Conservation (phyloP, 2,329 filamentous ascomycete species). For the Aspergillus neoniger region DNA sequence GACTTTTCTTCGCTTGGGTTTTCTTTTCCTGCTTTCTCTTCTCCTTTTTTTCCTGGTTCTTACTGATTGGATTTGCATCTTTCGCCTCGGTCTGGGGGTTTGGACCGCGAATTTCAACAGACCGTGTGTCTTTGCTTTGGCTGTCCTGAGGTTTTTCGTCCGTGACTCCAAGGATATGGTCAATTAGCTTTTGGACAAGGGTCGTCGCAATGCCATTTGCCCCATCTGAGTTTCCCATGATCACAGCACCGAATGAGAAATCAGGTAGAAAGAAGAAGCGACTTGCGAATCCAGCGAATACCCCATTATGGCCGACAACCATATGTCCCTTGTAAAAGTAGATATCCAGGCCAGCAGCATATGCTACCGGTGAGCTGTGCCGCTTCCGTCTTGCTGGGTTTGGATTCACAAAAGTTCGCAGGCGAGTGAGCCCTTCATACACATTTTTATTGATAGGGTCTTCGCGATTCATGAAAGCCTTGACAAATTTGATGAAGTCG, state of each 20-base stretch:
- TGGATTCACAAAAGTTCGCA: conserved; percentile 26
- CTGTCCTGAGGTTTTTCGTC: conserved; percentile 21
- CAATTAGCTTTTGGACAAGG: conserved; percentile 27
- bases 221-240: conserved; percentile 31
- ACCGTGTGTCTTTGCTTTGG: conserved; percentile 3
- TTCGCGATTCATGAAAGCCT: conserved; percentile 32
- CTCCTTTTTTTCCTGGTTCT: background rate
- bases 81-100: background rate
- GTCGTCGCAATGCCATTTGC: conserved; percentile 16
- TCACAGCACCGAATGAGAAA: conserved; percentile 30
- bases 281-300: conserved; percentile 29
- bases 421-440: conserved; percentile 26
- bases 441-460: conserved; percentile 26
- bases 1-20: conserved; percentile 5
- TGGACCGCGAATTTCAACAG: background rate
- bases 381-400: conserved; percentile 19
- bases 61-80: background rate
- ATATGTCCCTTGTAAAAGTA: conserved; percentile 31
- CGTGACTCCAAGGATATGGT: conserved; percentile 24
- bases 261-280: conserved; percentile 32
- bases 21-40: conserved; percentile 13
- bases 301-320: conserved; percentile 34
- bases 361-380: conserved; percentile 26
- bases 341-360: conserved; percentile 30
- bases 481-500: conserved; percentile 35